phyloP scores from a whole-genome alignment of 495 filamentous ascomycete species.

The Aspergillus mulundensis region DNA sequence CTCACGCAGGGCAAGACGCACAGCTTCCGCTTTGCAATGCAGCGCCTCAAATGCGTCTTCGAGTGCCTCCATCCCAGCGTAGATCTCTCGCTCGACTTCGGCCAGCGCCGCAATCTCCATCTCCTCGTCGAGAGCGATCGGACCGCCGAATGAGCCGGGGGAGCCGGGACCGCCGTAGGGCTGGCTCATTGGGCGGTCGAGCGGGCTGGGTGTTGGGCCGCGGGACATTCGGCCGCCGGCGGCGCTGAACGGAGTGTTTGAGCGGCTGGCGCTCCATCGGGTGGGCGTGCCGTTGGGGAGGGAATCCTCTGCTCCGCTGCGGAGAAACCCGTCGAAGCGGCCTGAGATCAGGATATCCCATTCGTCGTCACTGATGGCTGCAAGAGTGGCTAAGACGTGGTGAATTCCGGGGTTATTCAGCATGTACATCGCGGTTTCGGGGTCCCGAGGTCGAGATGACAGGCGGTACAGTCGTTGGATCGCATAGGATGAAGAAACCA shows the following conservation, averaged over 20 bases:
- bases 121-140: conserved; percentile 89
- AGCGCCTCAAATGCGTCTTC: conserved; percentile 94
- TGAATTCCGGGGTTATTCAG: conserved; percentile 78
- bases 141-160: conserved; percentile 49
- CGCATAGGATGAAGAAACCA: conserved; percentile 67
- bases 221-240: conserved; percentile 37
- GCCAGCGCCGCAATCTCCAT: conserved; percentile 85
- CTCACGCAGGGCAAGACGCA: conserved; percentile 74
- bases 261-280: conserved; percentile 38
- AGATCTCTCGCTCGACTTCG: conserved; percentile 91
- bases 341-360: conserved; percentile 97
- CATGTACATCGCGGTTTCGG: conserved; percentile 83
- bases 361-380: conserved; percentile 78
- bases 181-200: conserved; percentile 41
- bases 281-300: conserved; percentile 26
- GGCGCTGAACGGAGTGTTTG: conserved; percentile 41
- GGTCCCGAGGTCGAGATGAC: conserved; percentile 64
- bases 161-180: conserved; percentile 29
- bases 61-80: conserved; percentile 85
- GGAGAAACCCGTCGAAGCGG: conserved; percentile 94
- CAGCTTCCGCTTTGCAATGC: conserved; percentile 75
- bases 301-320: conserved; percentile 78
- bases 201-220: conserved; percentile 34
- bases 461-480: conserved; percentile 85
- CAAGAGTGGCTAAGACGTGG: conserved; percentile 80